Base-by-base conservation (phyloP, 2,329 filamentous ascomycete genomes). In the Gyromitra esculenta region DNA sequence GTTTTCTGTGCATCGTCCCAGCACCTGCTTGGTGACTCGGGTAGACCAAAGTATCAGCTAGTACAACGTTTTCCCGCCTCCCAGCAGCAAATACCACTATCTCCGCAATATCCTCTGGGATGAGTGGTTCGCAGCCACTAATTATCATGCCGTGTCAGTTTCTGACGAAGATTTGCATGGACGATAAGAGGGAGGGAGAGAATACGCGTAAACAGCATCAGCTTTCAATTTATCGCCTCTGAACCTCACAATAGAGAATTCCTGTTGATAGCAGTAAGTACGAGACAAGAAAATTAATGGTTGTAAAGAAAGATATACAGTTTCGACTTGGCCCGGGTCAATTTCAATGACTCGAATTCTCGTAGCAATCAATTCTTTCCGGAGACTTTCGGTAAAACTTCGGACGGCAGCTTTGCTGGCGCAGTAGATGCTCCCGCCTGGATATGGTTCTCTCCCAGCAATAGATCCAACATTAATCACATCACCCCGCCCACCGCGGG, bases 401-500 rank as follows among this genome's bases (percentile, higher is more conserved):
- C 91, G 89, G 72, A 97, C 91, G 0, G 94, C 94, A 21, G 94
- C 93, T 85, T 97, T 97, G 76, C 92, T 94, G 0, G 94, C 93
- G 84, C 94, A 97, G 87, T 97, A 97, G 82, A 97, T 96, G 83
- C 90, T 90, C 37, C 94, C 94, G 5, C 79, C 93, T 0, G 89
- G 86, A 83, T 97, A 97, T 9, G 92, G 88, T 81, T 97, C 94
- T 57, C 94, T 88, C 39, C 93, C 94, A n/a, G 94, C 94, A 82
- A 97, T 94, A 80, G 91, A 94, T 77, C 94, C 94, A 82, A 97
- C 90, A 82, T 97, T 98, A 85, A 99, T 97, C 83, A 99, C 94
- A 83, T 98, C 96, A 81, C 95, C 95, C 56, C 88, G 86, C 73
- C 94, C 94, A 75, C 92, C 91, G 79, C 86, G 82, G 81, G 88